Percentiles rank a stretch among this genome's conserved stretches.
phyloP scores from a whole-genome alignment of 441 rosid species.

The Eutrema salsugineum region DNA sequence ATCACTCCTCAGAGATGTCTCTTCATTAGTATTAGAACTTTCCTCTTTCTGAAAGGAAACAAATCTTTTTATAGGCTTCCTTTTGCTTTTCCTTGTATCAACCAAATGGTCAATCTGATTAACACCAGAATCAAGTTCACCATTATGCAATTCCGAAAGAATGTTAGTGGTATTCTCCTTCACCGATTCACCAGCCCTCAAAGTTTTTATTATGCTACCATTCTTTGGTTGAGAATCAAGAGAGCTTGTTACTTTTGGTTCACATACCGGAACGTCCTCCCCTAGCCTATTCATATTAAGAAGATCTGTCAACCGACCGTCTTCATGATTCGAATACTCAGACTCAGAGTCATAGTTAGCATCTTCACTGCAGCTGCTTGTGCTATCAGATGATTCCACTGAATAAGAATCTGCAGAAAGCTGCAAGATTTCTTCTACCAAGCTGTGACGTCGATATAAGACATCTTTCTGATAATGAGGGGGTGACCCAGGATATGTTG shows the following conservation, averaged over 20 bases:
- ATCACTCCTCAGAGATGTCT: constrained; percentile 18
- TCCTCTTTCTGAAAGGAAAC: constrained; percentile 48
- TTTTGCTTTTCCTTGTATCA: constrained; percentile 42
- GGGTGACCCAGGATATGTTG: constrained; percentile 63
- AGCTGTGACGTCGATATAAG: constrained; percentile 73
- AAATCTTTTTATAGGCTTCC: constrained; percentile 59
- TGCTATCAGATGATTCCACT: constrained; percentile 71
- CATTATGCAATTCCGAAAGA: constrained; percentile 30
- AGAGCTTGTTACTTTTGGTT: constrained; percentile 34
- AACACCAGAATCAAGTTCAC: constrained; percentile 31
- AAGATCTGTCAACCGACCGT: constrained; percentile 34
- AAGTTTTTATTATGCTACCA: constrained; percentile 21
- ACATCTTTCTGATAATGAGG: constrained; percentile 86
- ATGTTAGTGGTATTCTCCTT: constrained; percentile 19
- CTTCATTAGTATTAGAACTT: constrained; percentile 29
- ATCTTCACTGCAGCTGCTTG: constrained; percentile 80
- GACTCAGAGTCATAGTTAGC: constrained; percentile 40
- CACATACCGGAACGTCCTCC: constrained; percentile 24
- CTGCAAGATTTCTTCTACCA: constrained; percentile 92
- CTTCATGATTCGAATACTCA: constrained; percentile 38
- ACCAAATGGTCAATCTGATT: constrained; percentile 33
- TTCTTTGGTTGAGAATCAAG: constrained; percentile 34
- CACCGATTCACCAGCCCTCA: constrained; percentile 20
- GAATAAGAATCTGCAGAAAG: constrained; percentile 86
- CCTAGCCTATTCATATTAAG: constrained; percentile 28